Evolutionary conservation across 441 rosid genomes (phyloP), one percentile per base, ranked within the genome.

Genomic region (Jatropha multifida): DNA sequence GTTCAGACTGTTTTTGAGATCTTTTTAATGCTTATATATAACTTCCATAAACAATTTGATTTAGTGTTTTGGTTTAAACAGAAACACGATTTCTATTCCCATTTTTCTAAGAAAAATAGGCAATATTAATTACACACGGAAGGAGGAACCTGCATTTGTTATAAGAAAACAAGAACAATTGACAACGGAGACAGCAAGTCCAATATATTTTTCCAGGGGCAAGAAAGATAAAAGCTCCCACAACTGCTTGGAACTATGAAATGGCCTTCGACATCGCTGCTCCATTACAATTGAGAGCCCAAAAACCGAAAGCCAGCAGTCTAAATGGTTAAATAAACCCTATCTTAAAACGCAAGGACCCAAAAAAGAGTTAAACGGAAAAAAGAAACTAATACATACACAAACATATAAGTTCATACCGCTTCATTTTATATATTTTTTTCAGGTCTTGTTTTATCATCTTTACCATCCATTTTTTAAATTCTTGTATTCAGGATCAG

Each of bases 281-380:
- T 75, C 72, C 84, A 69, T 65, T 64, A 82, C 81, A 85, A 58
- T 81, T 81, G 83, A 74, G 79, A 44, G 26, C 69, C 74, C 82
- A 79, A 80, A 77, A 79, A 65, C 78, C 76, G 69, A 52, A 81
- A 74, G 73, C 82, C 81, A 83, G 74, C 77, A 70, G 81, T 86
- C 83, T 83, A 82, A 79, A 32, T 80, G 75, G 84, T 81, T 78
- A 82, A 82, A 77, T 77, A 68, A 76, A 83, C 80, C 86, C 91
- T 85, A 85, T 84, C 81, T 73, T 72, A 73, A 79, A 84, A 77
- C 74, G 48, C 27, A 63, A 62, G 41, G 23, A 7, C 26, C 10
- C 32, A 20, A 7, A n/a, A 7, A 56, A 56, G 7, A n/a, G 32
- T 32, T 32, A 32, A 32, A 18, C 1, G 0, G 42, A 61, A 70